Evolutionary conservation across 2,329 filamentous ascomycete genomes (phyloP), one percentile per base, ranked within the genome.

Genomic region (Lachnellula arida): DNA sequence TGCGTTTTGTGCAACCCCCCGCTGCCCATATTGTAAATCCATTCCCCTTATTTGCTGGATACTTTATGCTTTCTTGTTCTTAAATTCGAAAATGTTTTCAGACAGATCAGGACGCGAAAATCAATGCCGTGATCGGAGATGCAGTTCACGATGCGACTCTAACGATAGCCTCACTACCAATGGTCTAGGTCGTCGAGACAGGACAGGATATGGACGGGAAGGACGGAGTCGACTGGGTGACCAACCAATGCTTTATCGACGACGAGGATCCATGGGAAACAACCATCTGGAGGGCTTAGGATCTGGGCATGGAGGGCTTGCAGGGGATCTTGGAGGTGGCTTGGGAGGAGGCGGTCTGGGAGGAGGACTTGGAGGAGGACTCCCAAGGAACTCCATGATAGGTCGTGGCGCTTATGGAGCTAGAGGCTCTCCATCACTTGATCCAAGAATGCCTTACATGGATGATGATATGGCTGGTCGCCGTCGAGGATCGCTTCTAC

Each of bases 221-320:
- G 53, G 40, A 4, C 17, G 19, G 17, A 19, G 42, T 9, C 48
- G 49, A 43, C 43, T 51, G 22, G 53, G 49, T 17, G 55, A 58
- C 14, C 32, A 34, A 25, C 44, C 53, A 11, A 51, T 56, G 56
- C 43, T 57, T 12, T 47, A 53, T n/a, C 47, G 47, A 15, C 12
- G 58, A 44, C 50, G 53, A 14, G 58, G 48, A 32, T 53, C 56
- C 9, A 55, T 53, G 23, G 40, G 48, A 22, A 44, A 44, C 12
- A 49, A 53, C 48, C 37, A 57, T n/a, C 44, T 58, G 15, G 54
- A 56, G 23, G 40, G 56, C 9, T 37, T 58, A 17, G 46, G 49
- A n/a, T n/a, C 15, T n/a, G 32, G 43, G 23, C 15, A 22, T 49
- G 50, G 35, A 19, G 43, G 23, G 23, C 12, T 53, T n/a, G 51